Base-by-base conservation (phyloP, 257 asterid genomes). In the Hygrophila difformis region DNA sequence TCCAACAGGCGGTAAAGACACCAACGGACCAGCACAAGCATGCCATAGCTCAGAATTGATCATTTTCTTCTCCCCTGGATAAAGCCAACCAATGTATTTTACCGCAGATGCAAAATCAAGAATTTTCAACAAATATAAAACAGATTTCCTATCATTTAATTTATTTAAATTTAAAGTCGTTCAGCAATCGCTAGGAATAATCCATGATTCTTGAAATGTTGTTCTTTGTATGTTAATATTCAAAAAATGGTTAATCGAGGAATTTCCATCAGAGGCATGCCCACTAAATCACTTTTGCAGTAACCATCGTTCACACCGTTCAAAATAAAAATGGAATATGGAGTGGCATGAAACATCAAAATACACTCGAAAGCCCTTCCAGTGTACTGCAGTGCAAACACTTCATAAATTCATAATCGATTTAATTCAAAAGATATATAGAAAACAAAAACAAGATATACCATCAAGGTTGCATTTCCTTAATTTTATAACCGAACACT, bases 31-130 rank as follows among this genome's bases (percentile, higher is more conserved):
- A 16, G 97, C 97, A 65, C 97, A 89, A 50, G 97, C 97, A 59
- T 89, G 96, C 97, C 97, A 89, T 72, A 89, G 60, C 73, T 89
- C 96, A n/a, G 97, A 89, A 74, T 82, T 75, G 18, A 84, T 84
- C 65, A 73, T 63, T 76, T 73, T 89, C 53, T 77, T 69, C 44
- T 77, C 94, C 17, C 94, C 95, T 81, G 75, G 41, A 51, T 29
- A 18, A 23, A 47, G 41, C 24, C 21, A 26, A 35, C 37, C 1
- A 8, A 13, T 45, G 31, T 18, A 37, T 28, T 14, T 23, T 21
- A 56, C 33, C 14, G 28, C 12, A 18, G 22, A 59, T 17, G 21
- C 44, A 44, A 36, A 24, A 55, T 36, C 39, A 22, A 8, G 14
- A 12, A 38, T 43, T 2, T 12, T 18, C 2, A 14, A 29, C 18